These are phyloP conservation scores for Talaromyces pinophilus DNA, from an alignment of 2,329 filamentous ascomycete species.

Conservation along the genomic window DNA sequence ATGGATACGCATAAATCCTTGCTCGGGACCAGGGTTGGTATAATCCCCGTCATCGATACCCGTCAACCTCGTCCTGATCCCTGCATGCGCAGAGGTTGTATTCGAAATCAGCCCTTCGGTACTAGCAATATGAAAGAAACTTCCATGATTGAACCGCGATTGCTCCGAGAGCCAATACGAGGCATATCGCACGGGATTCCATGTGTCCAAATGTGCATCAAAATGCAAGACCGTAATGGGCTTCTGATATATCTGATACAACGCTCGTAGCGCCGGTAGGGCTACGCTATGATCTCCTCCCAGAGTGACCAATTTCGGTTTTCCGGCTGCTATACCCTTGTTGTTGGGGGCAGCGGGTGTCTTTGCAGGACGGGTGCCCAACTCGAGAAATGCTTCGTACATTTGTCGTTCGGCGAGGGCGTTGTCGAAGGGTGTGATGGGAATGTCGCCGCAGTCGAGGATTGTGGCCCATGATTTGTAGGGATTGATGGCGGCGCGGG, in stretches of 20 bases:
- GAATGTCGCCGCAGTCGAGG: conserved; percentile 88
- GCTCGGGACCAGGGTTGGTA: conserved; percentile 66
- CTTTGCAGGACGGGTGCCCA: conserved; percentile 52
- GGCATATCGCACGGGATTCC: conserved; percentile 77
- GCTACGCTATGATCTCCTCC: conserved; percentile 74
- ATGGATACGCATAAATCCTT: conserved; percentile 79
- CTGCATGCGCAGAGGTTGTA: conserved; percentile 74
- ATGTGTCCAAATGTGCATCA: conserved; percentile 79
- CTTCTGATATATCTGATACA: conserved; percentile 62
- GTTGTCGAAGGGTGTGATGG: conserved; percentile 84
- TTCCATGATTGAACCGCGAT: conserved; percentile 80
- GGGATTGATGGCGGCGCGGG: conserved; percentile 78
- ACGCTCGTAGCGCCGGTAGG: conserved; percentile 67
- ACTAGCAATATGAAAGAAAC: conserved; percentile 87
- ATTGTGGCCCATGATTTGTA: conserved; percentile 77
- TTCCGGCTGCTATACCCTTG: conserved; percentile 38
- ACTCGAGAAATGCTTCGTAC: conserved; percentile 74
- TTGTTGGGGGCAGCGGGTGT: conserved; percentile 29
- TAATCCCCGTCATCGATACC: conserved; percentile 67
- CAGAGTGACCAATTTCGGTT: conserved; percentile 64
- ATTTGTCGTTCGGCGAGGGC: conserved; percentile 78
- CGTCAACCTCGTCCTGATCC: conserved; percentile 74
- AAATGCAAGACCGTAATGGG: conserved; percentile 73
- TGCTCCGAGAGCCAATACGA: conserved; percentile 71
- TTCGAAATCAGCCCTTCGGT: conserved; percentile 78